A percentile compares a stretch with the other conserved stretches of the same genome.
Conservation (phyloP, 2,329 filamentous ascomycete species). For the Colletotrichum viniferum region DNA sequence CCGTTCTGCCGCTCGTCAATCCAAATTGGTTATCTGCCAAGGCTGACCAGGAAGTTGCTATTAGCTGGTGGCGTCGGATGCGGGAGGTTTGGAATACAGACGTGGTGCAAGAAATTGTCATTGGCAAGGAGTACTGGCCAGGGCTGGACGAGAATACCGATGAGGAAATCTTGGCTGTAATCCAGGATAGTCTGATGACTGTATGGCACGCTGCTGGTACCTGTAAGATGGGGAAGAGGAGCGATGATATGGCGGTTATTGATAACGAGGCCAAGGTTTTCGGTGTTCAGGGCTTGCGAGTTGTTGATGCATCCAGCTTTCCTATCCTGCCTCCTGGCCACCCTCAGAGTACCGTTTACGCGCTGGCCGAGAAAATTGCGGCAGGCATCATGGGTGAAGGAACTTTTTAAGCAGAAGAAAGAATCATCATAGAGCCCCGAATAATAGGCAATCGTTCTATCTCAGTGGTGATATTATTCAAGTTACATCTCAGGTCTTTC, state of each 20-base stretch:
- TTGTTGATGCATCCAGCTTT: constrained; percentile 34
- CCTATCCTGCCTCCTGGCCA: constrained; percentile 28
- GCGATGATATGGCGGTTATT: constrained; percentile 33
- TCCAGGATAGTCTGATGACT: constrained; percentile 46
- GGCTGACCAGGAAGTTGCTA: constrained; percentile 46
- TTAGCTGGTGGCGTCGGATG: constrained; percentile 45
- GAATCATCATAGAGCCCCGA: too few species aligned
- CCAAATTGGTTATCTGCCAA: constrained; percentile 49
- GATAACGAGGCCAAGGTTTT: constrained; percentile 31
- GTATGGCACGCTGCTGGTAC: constrained; percentile 59
- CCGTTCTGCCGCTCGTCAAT: constrained; percentile 45
- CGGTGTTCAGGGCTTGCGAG: constrained; percentile 31
- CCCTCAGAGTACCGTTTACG: constrained; percentile 27
- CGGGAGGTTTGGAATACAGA: constrained; percentile 37
- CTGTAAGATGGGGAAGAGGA: constrained; percentile 52
- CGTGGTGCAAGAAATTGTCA: constrained; percentile 31
- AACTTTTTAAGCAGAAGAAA: neutral
- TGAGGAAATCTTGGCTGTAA: constrained; percentile 36
- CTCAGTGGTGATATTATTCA: too few species aligned
- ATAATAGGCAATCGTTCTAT: too few species aligned
- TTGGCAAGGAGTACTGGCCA: constrained; percentile 39
- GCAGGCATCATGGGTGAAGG: constrained; percentile 29
- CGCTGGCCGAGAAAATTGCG: constrained; percentile 29
- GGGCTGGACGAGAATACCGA: constrained; percentile 44
- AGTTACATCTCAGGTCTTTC: too few species aligned